These are phyloP conservation scores for Dryas octopetala DNA, from an alignment of 306 rosid genomes.

Conservation along the genomic window DNA sequence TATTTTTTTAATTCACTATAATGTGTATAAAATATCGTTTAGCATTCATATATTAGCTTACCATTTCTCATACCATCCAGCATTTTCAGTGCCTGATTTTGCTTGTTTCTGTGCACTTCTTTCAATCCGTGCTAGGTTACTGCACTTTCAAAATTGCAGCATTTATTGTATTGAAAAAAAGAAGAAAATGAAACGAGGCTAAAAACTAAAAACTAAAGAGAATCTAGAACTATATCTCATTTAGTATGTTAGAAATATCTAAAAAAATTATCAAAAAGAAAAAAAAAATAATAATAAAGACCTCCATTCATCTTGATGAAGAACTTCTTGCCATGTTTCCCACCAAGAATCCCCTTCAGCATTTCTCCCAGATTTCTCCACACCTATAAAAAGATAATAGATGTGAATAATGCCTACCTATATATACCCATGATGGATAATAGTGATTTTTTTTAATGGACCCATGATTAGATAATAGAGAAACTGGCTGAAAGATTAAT, in stretches of 20 bases:
- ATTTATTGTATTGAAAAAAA: slow-evolving; percentile 15
- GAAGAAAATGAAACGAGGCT: slow-evolving; percentile 4
- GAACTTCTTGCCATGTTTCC: slow-evolving; percentile 99
- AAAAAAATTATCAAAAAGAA: not conserved
- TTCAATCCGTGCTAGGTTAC: slow-evolving; percentile 92
- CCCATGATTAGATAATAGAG: not conserved
- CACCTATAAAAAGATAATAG: slow-evolving; percentile 48
- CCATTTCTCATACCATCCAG: slow-evolving; percentile 99
- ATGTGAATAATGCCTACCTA: slow-evolving; percentile 5
- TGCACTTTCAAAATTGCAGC: slow-evolving; percentile 40
- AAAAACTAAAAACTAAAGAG: not conserved
- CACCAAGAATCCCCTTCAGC: slow-evolving; percentile 97
- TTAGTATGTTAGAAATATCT: slow-evolving; percentile 4
- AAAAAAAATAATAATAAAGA: slow-evolving; percentile 26
- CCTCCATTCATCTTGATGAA: slow-evolving; percentile 99
- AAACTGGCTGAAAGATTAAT: not conserved
- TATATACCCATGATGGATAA: not conserved
- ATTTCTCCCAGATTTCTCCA: slow-evolving; percentile 94
- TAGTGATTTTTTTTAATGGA: not conserved
- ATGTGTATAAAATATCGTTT: not conserved
- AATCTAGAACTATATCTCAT: not conserved
- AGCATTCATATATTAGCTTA: slow-evolving; percentile 35
- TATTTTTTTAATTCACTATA: not conserved
- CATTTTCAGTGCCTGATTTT: slow-evolving; percentile 93
- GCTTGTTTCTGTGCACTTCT: slow-evolving; percentile 99